Percentiles rank a stretch among this genome's conserved stretches.
phyloP scores from a whole-genome alignment of 106 monocot species.

The Dendrobium chrysotoxum region DNA sequence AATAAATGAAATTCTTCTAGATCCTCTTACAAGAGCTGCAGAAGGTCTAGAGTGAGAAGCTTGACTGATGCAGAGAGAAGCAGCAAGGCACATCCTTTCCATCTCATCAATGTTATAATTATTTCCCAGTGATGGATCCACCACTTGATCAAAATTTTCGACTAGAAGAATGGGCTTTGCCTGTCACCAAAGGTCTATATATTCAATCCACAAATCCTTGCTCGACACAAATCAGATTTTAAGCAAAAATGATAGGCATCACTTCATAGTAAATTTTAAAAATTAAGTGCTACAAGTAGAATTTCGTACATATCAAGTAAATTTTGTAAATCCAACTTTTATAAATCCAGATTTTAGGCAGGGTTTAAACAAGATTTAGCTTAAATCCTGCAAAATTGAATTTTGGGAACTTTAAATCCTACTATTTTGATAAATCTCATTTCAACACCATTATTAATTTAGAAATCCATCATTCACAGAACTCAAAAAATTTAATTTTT shows the following conservation, averaged over 20 bases:
- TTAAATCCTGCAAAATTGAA: no score
- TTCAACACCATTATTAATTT: no score
- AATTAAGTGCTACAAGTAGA: no score
- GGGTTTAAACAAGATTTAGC: no score
- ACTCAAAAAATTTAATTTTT: no score
- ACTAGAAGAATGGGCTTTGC: constrained; percentile 53
- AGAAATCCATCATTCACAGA: no score
- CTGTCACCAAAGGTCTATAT: constrained; percentile 25
- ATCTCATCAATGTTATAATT: constrained; percentile 37
- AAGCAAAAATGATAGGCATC: background rate
- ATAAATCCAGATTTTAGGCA: no score
- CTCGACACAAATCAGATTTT: background rate
- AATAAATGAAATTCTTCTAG: background rate
- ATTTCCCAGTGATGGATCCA: constrained; percentile 50
- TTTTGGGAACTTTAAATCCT: no score
- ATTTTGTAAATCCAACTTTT: no score
- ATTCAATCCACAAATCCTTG: constrained; percentile 7
- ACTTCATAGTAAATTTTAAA: no score
- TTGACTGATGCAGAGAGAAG: constrained; percentile 67
- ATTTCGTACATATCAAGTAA: no score
- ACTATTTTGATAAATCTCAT: no score
- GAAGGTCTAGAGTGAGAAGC: constrained; percentile 52
- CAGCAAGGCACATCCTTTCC: constrained; percentile 56
- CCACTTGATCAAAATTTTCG: constrained; percentile 37
- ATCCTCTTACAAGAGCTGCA: constrained; percentile 45